Conservation (phyloP, 306 rosid species). For the Lagenaria siceraria region DNA sequence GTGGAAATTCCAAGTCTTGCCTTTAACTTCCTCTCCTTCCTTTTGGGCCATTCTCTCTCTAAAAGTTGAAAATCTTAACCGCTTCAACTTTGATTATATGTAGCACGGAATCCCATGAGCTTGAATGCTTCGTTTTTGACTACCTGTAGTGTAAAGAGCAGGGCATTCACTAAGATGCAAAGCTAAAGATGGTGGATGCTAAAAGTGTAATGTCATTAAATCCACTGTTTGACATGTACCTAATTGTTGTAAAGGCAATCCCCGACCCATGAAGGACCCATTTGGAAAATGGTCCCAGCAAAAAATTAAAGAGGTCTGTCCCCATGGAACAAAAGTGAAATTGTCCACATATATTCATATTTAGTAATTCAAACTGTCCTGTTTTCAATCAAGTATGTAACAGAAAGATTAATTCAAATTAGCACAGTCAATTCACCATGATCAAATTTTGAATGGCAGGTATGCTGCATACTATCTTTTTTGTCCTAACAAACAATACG, state of each 20-base stretch:
- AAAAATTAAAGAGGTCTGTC: constrained; percentile 3
- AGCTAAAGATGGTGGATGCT: constrained; percentile 39
- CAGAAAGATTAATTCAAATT: background rate
- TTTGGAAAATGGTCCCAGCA: background rate
- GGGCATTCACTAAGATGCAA: constrained; percentile 55
- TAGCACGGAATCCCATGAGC: constrained; percentile 31
- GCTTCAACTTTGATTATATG: constrained; percentile 10
- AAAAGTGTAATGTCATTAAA: constrained; percentile 4
- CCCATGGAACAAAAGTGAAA: background rate
- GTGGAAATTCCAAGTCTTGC: constrained; percentile 20
- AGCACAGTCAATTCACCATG: background rate
- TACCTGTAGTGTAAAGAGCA: constrained; percentile 39
- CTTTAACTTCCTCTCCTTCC: constrained; percentile 18
- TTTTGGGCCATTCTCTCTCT: constrained; percentile 12
- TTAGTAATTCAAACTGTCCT: background rate
- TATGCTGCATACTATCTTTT: background rate
- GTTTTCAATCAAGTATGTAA: background rate
- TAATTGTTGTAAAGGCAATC: constrained; percentile 3
- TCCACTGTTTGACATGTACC: background rate
- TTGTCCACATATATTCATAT: background rate
- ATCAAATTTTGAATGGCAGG: background rate
- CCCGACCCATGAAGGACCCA: constrained; percentile 5
- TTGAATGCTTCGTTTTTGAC: constrained; percentile 41
- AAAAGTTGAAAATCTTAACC: constrained; percentile 13
- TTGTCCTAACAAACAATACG: background rate